Conservation (phyloP, 2,329 filamentous ascomycete species). For the Chaetomiaceae sp. region DNA sequence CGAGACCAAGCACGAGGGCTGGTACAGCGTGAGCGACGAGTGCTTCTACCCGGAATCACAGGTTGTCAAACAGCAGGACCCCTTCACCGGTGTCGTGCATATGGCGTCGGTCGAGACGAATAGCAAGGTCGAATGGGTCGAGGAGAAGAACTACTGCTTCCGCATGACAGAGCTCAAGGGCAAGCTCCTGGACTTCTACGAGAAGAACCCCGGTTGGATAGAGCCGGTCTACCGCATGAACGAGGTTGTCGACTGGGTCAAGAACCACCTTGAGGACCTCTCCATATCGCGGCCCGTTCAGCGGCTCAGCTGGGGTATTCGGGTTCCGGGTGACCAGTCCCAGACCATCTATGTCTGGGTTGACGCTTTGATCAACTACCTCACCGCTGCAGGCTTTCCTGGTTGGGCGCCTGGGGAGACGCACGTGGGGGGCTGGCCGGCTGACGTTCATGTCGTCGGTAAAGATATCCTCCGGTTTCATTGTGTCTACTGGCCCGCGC, state of each 20-base stretch:
- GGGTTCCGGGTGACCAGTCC: conserved; percentile 72
- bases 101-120: conserved; percentile 83
- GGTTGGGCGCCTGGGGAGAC: conserved; percentile 62
- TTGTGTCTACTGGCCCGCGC: conserved; percentile 95
- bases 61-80: conserved; percentile 70
- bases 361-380: conserved; percentile 90
- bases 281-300: conserved; percentile 80
- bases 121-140: conserved; percentile 90
- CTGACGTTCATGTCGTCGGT: conserved; percentile 85
- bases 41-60: conserved; percentile 82
- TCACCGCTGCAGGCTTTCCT: conserved; percentile 83
- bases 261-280: conserved; percentile 74
- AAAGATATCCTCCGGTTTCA: conserved; percentile 98
- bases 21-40: conserved; percentile 96
- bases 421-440: conserved; percentile 70
- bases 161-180: conserved; percentile 77
- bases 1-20: conserved; percentile 80
- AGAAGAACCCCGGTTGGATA: conserved; percentile 72
- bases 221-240: conserved; percentile 66
- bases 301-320: conserved; percentile 81
- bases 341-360: conserved; percentile 99
- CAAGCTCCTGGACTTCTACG: conserved; percentile 73
- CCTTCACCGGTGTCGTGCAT: conserved; percentile 74
- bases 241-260: conserved; percentile 74
- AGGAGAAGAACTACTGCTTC: conserved; percentile 94